Evolutionary conservation across 352 stramenopile species (phyloP), one percentile per base, ranked within the genome.

Genomic region (Pythium dissimile): DNA sequence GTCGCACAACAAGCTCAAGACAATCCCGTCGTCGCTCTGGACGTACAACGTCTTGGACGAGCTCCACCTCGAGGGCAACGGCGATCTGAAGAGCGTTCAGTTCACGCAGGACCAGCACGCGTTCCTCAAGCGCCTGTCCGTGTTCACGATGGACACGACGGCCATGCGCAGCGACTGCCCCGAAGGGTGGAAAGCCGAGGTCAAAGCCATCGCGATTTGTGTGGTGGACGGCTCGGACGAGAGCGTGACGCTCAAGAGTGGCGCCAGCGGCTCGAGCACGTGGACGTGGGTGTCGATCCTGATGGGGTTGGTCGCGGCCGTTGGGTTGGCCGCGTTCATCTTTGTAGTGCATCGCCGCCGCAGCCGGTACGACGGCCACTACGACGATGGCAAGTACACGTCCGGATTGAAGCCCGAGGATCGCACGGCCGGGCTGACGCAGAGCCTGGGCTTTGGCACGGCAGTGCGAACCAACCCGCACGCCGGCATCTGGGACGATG

Each of bases 401-500:
- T 21, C 45, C 12, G n/a, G 37, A 2, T 16, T 58, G 8, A 57
- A 50, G 47, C 11, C 39, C 4, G 39, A 53, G 9, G 48, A 53
- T 11, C 35, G n/a, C 26, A 58, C 56, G 5, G 49, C 32, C 4
- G 47, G 48, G 7, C n/a, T 64, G 1, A 57, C 45, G 35, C 21
- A 32, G 9, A 56, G 27, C 3, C 27, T 30, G 4, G 52, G 52
- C n/a, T 41, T 26, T 31, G 31, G 46, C 46, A 43, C 44, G n/a
- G 34, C 49, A 7, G 31, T 42, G n/a, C 55, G 55, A 2, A 57
- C 35, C 32, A 12, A 63, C 28, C 37, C 45, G 6, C 49, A 57
- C 55, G 37, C 23, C 24, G 55, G 58, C 3, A 66, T 66, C 34
- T 88, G 73, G n/a, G 73, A 88, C 47, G 77, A 88, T 45, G 67